phyloP scores from a whole-genome alignment of 1,284 basidiomycete species.

The Ustilago crameri region DNA sequence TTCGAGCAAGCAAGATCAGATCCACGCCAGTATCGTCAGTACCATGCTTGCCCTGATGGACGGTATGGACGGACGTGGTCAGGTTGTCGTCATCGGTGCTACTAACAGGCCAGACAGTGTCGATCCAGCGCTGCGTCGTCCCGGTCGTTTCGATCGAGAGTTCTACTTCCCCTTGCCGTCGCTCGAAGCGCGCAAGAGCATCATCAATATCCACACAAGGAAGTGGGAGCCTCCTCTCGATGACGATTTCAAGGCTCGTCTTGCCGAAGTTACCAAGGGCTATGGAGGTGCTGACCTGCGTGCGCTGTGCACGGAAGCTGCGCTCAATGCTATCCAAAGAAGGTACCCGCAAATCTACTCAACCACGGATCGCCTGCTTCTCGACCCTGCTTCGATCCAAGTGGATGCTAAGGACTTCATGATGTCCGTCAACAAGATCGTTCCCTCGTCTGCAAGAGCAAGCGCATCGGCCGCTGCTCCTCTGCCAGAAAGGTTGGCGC shows the following conservation, averaged over 20 bases:
- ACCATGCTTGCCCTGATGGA: constrained; percentile 98
- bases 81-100: constrained; percentile 97
- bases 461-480: constrained; percentile 85
- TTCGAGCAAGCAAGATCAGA: constrained; percentile 98
- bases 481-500: constrained; percentile 85
- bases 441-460: constrained; percentile 93
- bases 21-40: constrained; percentile 96
- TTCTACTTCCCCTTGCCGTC: constrained; percentile 97
- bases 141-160: constrained; percentile 96
- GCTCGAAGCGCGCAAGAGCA: constrained; percentile 84
- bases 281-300: constrained; percentile 97
- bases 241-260: constrained; percentile 75
- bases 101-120: constrained; percentile 97
- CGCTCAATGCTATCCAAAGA: constrained; percentile 94
- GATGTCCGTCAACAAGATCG: constrained; percentile 84
- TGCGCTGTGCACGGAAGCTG: constrained; percentile 81
- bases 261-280: constrained; percentile 93
- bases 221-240: constrained; percentile 88
- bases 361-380: constrained; percentile 83
- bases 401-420: constrained; percentile 94
- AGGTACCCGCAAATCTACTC: constrained; percentile 98
- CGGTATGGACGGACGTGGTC: constrained; percentile 95
- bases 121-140: constrained; percentile 91
- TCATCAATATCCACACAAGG: constrained; percentile 89
- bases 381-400: constrained; percentile 86